Conservation (phyloP, 139 green algal species). For the Astrephomene gubernaculifera region DNA sequence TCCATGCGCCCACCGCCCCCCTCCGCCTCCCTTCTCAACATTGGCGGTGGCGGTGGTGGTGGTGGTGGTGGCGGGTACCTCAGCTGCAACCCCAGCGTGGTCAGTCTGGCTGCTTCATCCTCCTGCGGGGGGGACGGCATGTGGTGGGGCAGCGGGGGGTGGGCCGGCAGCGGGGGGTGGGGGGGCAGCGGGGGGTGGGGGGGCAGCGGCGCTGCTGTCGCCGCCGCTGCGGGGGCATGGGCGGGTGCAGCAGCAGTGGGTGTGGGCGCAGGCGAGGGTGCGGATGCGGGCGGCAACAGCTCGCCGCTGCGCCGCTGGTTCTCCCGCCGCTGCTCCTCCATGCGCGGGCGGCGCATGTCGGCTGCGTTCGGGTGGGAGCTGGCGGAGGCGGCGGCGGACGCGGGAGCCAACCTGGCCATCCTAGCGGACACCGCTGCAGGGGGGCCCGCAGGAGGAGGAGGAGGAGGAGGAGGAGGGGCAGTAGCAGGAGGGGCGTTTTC, state of each 20-base stretch:
- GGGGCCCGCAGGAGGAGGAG: background rate
- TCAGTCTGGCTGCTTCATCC: background rate
- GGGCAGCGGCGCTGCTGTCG: too few species aligned
- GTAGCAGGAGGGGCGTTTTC: background rate
- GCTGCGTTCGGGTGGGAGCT: background rate
- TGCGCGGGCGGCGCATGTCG: background rate
- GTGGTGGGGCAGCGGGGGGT: background rate
- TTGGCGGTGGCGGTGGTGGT: background rate
- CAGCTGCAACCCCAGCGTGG: slow-evolving; percentile 1
- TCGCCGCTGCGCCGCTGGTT: slow-evolving; percentile 17
- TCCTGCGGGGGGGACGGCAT: background rate
- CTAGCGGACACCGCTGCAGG: background rate
- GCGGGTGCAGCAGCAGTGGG: background rate
- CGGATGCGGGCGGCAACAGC: background rate
- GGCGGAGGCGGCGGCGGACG: slow-evolving; percentile 23
- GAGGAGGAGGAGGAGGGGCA: background rate
- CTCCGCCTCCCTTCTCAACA: too few species aligned
- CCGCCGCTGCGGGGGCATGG: too few species aligned
- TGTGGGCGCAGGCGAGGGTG: background rate
- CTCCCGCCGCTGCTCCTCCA: background rate
- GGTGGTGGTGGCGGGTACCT: background rate
- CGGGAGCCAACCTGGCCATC: slow-evolving; percentile 11
- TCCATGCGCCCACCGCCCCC: too few species aligned
- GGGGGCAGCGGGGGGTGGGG: background rate
- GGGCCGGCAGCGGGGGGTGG: background rate